Evolutionary conservation across 1,284 basidiomycete genomes (phyloP).

Genomic region (Rhodotorula sp.): DNA sequence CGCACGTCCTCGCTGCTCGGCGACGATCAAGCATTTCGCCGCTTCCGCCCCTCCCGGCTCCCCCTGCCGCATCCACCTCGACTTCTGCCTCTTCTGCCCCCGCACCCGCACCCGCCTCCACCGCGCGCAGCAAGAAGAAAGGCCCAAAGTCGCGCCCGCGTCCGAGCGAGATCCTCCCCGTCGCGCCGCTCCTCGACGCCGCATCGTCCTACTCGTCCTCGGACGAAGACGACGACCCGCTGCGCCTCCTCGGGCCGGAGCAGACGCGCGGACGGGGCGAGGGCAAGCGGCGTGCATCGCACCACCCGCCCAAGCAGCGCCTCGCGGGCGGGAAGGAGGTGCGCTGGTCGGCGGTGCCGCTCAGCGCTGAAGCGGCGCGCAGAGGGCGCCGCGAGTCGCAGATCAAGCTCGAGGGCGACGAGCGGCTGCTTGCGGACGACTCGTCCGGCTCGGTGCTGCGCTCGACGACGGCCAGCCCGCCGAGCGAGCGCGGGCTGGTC

Average conservation of each 20-base stretch:
- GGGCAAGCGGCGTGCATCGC: constrained; percentile 12
- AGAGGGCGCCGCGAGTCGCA: too few species aligned
- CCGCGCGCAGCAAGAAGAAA: background rate
- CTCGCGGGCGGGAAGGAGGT: background rate
- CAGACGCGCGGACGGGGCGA: constrained; percentile 21
- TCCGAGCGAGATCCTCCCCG: constrained; percentile 6
- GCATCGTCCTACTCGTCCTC: background rate
- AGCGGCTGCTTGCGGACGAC: background rate
- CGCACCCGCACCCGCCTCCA: background rate
- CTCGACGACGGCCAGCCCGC: background rate
- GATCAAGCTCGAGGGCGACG: background rate
- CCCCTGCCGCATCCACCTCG: background rate
- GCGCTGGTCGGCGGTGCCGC: background rate
- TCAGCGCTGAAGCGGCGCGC: background rate
- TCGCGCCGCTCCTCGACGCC: background rate
- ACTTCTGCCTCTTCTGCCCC: background rate
- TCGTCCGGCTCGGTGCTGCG: background rate
- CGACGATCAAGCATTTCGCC: constrained; percentile 10
- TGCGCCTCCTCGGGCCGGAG: constrained; percentile 21
- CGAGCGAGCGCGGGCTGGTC: too few species aligned
- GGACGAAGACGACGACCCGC: constrained; percentile 3
- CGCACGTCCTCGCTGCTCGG: constrained; percentile 14
- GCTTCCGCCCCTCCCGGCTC: background rate
- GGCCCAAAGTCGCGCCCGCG: background rate
- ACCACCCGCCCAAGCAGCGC: background rate